Base-by-base conservation (phyloP, 495 filamentous ascomycete species). In the Trichoderma asperelloides region DNA sequence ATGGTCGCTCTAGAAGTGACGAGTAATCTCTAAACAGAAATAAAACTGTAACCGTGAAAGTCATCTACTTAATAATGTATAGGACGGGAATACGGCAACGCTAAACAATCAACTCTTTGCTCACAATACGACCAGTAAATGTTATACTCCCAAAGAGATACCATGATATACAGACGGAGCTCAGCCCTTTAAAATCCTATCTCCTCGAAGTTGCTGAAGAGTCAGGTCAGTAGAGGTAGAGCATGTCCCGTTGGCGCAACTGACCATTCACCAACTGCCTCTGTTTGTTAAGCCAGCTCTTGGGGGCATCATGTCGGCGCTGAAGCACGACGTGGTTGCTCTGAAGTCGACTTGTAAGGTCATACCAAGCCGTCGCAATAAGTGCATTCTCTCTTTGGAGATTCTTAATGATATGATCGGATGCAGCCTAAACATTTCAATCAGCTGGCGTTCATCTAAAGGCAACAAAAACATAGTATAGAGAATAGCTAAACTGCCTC, bases 261-360 rank as follows among this genome's bases (percentile, higher is more conserved):
- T 73, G 43, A 81, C 79, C 82, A 75, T 87, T 87, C 70, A 93
- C 86, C 71, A 86, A 80, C 74, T 84, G 88, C 76, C 93, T 83
- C 80, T 97, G 94, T 78, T 89, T 93, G 64, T 92, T 92, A 49
- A 98, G 77, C 92, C 92, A 98, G 72, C 93, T 94, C 75, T 85
- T 88, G 40, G 91, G 91, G 51, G 85, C 84, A 72, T 98, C 92
- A 62, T 87, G 84, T 70, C 90, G 81, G 73, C 87, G 82, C 75
- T 85, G 89, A 71, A 92, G 76, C 23, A 89, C 86, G 62, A 96
- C 89, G 70, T 89, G 92, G 77, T 93, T 96, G 77, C 89, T 93
- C 78, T 97, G 93, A 69, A 96, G 75, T 47, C 94, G 84, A 72
- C 84, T 87, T 16, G 91, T 85, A 49, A 97, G 84, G 70, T 97